phyloP scores from a whole-genome alignment of 2,329 filamentous ascomycete genomes.

The Ophiostoma novo-ulmi region DNA sequence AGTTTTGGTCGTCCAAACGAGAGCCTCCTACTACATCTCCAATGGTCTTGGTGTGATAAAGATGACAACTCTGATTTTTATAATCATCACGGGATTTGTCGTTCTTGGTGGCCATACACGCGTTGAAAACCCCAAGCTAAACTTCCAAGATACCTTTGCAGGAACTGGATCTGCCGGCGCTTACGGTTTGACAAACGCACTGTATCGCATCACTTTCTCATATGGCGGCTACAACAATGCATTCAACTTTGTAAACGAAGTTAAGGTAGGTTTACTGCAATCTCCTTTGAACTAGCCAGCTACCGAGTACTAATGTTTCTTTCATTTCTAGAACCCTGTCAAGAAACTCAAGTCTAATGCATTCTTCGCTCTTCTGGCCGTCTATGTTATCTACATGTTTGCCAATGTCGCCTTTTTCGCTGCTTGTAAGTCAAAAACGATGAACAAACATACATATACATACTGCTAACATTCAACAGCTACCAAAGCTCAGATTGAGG shows the following conservation, averaged over 20 bases:
- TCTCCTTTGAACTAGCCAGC: background rate
- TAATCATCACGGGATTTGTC: constrained; percentile 53
- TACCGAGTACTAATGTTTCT: background rate
- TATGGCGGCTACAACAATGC: constrained; percentile 55
- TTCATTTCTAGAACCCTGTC: constrained; percentile 44
- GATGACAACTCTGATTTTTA: constrained; percentile 53
- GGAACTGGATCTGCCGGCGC: constrained; percentile 39
- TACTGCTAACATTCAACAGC: constrained; percentile 32
- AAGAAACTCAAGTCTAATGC: constrained; percentile 49
- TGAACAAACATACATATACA: background rate
- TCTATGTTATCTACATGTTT: constrained; percentile 51
- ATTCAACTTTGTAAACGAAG: constrained; percentile 57
- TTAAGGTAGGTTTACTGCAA: constrained; percentile 29
- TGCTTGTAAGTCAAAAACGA: constrained; percentile 31
- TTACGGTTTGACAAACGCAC: constrained; percentile 50
- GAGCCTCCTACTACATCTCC: constrained; percentile 47
- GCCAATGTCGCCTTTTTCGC: constrained; percentile 58
- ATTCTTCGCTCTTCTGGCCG: constrained; percentile 45
- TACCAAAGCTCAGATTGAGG: constrained; percentile 47
- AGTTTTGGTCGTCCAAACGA: constrained; percentile 42
- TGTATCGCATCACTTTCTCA: constrained; percentile 57
- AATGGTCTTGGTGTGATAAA: constrained; percentile 55
- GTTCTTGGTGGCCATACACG: constrained; percentile 51
- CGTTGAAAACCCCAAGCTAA: constrained; percentile 46
- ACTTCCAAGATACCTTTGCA: constrained; percentile 52